Percentiles rank a stretch among this genome's conserved stretches.
Evolutionary conservation across 176 grass and related monocot genomes (phyloP).

Genomic region (Rhynchospora breviuscula): DNA sequence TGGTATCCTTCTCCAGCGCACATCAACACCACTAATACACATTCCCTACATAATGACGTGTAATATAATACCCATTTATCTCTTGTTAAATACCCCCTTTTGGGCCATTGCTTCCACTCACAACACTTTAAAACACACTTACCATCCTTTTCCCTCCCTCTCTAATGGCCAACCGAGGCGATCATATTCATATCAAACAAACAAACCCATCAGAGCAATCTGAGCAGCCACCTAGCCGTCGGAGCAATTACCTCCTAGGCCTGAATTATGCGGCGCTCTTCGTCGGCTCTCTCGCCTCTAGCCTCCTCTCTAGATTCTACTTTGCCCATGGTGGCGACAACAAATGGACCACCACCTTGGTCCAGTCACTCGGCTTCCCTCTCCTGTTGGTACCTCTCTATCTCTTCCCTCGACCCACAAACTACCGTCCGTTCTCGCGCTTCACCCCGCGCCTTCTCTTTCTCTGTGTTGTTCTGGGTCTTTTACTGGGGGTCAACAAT

Average conservation of each 20-base stretch:
- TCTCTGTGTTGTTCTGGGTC: slow-evolving; percentile 55
- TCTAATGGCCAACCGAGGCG: slow-evolving; percentile 14
- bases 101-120: background rate
- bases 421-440: slow-evolving; percentile 26
- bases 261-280: slow-evolving; percentile 63
- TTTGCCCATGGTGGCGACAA: slow-evolving; percentile 64
- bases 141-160: background rate
- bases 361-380: slow-evolving; percentile 90
- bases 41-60: background rate
- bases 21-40: background rate
- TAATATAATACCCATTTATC: slow-evolving; percentile 20
- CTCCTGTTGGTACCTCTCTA: slow-evolving; percentile 32
- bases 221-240: background rate
- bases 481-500: slow-evolving; percentile 69
- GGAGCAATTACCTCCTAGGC: slow-evolving; percentile 8
- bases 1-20: background rate
- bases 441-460: slow-evolving; percentile 46
- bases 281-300: slow-evolving; percentile 62
- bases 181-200: background rate
- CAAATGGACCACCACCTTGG: slow-evolving; percentile 70
- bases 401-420: slow-evolving; percentile 17
- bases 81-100: slow-evolving; percentile 3
- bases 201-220: background rate
- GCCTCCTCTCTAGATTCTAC: slow-evolving; percentile 80
- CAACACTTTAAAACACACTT: slow-evolving; percentile 12